Percentiles rank a stretch among this genome's conserved stretches.
phyloP scores from a whole-genome alignment of 139 green algal species.

The Spirogloea muscicola region DNA sequence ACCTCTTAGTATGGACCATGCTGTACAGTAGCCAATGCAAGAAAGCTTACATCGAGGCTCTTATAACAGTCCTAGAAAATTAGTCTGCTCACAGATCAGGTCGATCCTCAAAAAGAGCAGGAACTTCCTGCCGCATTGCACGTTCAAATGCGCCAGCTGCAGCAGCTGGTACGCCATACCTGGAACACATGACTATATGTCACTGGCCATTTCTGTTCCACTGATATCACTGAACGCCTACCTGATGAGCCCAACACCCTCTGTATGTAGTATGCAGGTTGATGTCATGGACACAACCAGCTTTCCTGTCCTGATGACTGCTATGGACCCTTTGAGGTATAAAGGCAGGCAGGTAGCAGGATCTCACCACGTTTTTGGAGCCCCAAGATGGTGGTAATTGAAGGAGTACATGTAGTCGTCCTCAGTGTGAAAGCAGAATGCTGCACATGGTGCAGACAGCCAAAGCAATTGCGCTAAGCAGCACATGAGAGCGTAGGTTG shows the following conservation, averaged over 20 bases:
- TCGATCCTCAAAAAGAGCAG: neutral
- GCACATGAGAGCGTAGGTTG: neutral
- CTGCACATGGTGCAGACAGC: slow-evolving; percentile 2
- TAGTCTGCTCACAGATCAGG: neutral
- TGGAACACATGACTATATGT: neutral
- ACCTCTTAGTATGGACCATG: too few relatives aligned
- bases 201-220: neutral
- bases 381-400: slow-evolving; percentile 53
- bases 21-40: too few relatives aligned
- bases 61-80: too few relatives aligned
- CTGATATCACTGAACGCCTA: neutral
- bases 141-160: neutral
- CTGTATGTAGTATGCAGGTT: too few relatives aligned
- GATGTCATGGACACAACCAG: too few relatives aligned
- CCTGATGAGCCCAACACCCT: too few relatives aligned
- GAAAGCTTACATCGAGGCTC: too few relatives aligned
- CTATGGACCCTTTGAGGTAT: neutral
- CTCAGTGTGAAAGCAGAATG: slow-evolving; percentile 55
- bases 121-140: slow-evolving; percentile 4
- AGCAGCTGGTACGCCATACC: neutral
- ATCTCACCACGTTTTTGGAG: slow-evolving; percentile 51
- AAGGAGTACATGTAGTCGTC: slow-evolving; percentile 51
- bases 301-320: too few relatives aligned
- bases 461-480: neutral
- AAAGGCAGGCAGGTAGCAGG: neutral